phyloP scores from a whole-genome alignment of 345 rosid species.

The Heritiera littoralis region DNA sequence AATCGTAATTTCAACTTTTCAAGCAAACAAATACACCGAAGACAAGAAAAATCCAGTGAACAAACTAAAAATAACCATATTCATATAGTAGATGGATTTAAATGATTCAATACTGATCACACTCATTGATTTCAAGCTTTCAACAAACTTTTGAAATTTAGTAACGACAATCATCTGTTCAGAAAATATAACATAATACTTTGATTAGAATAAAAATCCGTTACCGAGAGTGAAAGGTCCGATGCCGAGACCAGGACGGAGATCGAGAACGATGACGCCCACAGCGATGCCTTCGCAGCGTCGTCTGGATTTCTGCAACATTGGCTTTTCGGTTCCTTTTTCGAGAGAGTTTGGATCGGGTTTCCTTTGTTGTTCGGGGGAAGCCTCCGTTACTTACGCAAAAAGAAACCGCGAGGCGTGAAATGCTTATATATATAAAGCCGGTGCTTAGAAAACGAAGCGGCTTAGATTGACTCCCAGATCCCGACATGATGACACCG shows the following conservation, averaged over 20 bases:
- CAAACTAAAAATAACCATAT: neutral
- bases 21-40: neutral
- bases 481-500: conserved; percentile 13
- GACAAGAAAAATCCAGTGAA: conserved; percentile 13
- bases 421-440: neutral
- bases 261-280: conserved; percentile 95
- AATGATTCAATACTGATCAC: neutral
- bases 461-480: conserved; percentile 9
- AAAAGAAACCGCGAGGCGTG: neutral
- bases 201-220: neutral
- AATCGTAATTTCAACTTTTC: neutral
- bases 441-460: neutral
- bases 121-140: neutral
- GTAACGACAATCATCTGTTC: neutral
- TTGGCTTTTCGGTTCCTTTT: neutral
- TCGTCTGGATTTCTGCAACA: conserved; percentile 69
- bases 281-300: conserved; percentile 98
- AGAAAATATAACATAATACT: neutral
- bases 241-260: conserved; percentile 87
- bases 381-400: neutral
- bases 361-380: neutral
- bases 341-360: neutral
- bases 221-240: conserved; percentile 89
- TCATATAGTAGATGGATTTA: conserved; percentile 6
- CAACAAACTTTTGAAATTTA: neutral